A percentile compares a stretch with the other conserved stretches of the same genome.
These are phyloP conservation scores for Cordyceps militaris DNA, from an alignment of 2,329 filamentous ascomycete genomes.

Conservation along the genomic window DNA sequence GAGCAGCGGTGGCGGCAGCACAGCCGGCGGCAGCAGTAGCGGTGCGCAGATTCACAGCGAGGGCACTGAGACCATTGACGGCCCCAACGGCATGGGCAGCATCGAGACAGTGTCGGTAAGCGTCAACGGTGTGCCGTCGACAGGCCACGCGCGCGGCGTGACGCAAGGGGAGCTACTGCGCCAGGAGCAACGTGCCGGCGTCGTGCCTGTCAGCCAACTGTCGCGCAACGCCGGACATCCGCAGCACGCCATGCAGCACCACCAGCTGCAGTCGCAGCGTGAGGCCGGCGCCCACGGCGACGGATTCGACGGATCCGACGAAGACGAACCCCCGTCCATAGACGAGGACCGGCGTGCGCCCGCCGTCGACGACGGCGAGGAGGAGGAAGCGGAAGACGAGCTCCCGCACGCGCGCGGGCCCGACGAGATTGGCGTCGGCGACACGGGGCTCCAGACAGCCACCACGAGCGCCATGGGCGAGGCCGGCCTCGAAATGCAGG, in stretches of 20 bases:
- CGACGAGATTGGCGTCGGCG: constrained; percentile 74
- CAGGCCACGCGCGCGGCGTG: constrained; percentile 47
- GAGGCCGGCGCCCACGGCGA: constrained; percentile 15
- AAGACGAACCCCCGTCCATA: constrained; percentile 2
- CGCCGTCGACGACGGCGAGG: constrained; percentile 21
- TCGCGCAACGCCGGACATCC: constrained; percentile 32
- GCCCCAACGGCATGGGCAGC: constrained; percentile 69
- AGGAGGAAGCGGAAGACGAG: constrained; percentile 50
- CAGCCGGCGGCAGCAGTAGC: constrained; percentile 16
- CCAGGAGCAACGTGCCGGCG: constrained; percentile 78
- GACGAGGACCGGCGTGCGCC: not conserved
- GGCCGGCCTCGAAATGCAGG: constrained; percentile 40
- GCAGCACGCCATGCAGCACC: not conserved
- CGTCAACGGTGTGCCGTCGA: constrained; percentile 60
- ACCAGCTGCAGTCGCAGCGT: constrained; percentile 11
- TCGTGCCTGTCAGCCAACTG: constrained; percentile 62
- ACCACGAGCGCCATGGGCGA: constrained; percentile 34
- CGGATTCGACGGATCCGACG: not conserved
- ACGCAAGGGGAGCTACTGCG: constrained; percentile 79
- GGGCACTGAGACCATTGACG: constrained; percentile 72
- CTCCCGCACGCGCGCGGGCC: constrained; percentile 79
- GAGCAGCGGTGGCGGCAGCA: constrained; percentile 8
- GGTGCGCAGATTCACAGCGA: constrained; percentile 55
- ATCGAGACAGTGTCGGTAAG: constrained; percentile 76
- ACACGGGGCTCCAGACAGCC: constrained; percentile 67